A percentile compares a stretch with the other conserved stretches of the same genome.
These are phyloP conservation scores for Taphrina confusa DNA, from an alignment of 1,139 yeast genomes.

Conservation along the genomic window DNA sequence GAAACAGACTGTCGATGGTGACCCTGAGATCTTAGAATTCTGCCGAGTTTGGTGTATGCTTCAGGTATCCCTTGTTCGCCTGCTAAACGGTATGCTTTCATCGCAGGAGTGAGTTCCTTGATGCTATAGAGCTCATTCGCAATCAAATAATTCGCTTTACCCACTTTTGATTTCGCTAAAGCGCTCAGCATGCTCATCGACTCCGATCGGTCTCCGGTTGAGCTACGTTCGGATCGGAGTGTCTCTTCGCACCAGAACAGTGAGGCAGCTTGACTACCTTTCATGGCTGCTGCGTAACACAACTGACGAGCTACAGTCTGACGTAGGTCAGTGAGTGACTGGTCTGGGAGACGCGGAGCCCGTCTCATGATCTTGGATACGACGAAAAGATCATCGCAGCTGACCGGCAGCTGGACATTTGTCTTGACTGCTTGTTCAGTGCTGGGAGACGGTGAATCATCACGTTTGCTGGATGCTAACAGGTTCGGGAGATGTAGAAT, in stretches of 20 bases:
- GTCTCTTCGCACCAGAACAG: slow-evolving; percentile 31
- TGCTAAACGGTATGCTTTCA: slow-evolving; percentile 20
- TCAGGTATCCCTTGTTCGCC: slow-evolving; percentile 26
- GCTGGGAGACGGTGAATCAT: background rate
- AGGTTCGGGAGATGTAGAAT: background rate
- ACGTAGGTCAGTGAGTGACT: background rate
- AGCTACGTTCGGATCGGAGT: background rate
- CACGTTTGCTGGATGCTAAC: background rate
- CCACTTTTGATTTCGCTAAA: slow-evolving; percentile 9
- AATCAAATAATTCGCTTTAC: slow-evolving; percentile 15
- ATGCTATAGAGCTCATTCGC: slow-evolving; percentile 21
- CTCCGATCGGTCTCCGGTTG: background rate
- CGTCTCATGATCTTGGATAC: slow-evolving; percentile 30
- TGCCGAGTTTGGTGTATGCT: slow-evolving; percentile 16
- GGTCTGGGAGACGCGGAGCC: slow-evolving; percentile 9
- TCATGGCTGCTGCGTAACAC: background rate
- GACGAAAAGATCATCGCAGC: slow-evolving; percentile 13
- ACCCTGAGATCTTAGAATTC: background rate
- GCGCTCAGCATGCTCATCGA: slow-evolving; percentile 14
- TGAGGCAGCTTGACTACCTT: slow-evolving; percentile 3
- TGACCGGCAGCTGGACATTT: background rate
- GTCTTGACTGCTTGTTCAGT: background rate
- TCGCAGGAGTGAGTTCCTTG: background rate
- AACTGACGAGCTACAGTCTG: slow-evolving; percentile 1
- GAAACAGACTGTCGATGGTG: background rate